Evolutionary conservation across 1,284 basidiomycete genomes (phyloP).

Genomic region (Pseudozyma sp.): DNA sequence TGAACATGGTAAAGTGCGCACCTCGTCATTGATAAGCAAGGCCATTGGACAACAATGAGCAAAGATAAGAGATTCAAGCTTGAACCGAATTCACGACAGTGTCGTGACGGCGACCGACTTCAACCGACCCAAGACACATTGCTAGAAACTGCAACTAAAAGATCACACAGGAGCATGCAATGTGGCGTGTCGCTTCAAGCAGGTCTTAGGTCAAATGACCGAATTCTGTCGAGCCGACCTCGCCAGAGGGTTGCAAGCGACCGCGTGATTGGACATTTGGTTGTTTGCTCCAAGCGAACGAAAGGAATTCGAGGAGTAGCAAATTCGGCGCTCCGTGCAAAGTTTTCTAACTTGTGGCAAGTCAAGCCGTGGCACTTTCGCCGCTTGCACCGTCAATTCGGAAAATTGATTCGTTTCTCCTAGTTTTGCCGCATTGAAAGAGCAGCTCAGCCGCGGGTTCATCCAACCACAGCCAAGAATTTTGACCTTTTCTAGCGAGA

Average conservation of each 20-base stretch:
- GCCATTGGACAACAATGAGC: background rate
- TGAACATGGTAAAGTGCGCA: background rate
- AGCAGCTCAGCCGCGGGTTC: background rate
- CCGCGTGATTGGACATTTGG: conserved; percentile 2
- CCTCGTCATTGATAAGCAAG: background rate
- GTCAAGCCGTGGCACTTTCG: background rate
- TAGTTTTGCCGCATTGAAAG: too few relatives aligned
- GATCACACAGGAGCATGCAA: too few relatives aligned
- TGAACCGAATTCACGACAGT: background rate
- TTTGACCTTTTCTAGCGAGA: background rate
- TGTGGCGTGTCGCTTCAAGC: too few relatives aligned
- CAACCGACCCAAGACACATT: background rate
- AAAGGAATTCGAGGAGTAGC: background rate
- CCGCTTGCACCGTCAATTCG: too few relatives aligned
- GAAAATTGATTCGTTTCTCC: too few relatives aligned
- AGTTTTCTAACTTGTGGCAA: background rate
- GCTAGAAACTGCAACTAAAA: too few relatives aligned
- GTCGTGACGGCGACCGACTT: background rate
- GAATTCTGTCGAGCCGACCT: too few relatives aligned
- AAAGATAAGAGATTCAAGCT: background rate
- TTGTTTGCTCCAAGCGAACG: background rate
- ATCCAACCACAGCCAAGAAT: background rate
- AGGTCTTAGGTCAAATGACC: too few relatives aligned
- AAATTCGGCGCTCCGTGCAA: background rate
- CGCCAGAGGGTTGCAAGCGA: background rate